Conservation (phyloP, 768 basidiomycete genomes). For the Leccinum disarticulatum region DNA sequence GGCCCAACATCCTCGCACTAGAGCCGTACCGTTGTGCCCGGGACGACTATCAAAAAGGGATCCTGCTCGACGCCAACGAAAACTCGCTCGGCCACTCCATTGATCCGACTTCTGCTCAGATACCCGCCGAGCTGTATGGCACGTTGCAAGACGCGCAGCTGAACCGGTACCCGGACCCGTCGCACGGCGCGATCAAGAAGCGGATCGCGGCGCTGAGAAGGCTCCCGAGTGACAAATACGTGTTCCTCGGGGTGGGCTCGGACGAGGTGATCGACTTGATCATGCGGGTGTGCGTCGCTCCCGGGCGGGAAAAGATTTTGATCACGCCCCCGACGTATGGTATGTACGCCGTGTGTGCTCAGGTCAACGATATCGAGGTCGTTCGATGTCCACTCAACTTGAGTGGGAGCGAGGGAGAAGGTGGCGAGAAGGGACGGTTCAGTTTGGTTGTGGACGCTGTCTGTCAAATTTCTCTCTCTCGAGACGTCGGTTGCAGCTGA, state of each 20-base stretch:
- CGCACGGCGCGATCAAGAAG: slow-evolving; percentile 74
- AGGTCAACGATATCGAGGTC: slow-evolving; percentile 89
- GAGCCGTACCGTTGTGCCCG: slow-evolving; percentile 94
- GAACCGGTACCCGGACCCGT: slow-evolving; percentile 93
- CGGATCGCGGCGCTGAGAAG: slow-evolving; percentile 73
- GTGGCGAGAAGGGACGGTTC: slow-evolving; percentile 70
- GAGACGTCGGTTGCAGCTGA: background rate
- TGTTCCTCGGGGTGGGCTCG: slow-evolving; percentile 95
- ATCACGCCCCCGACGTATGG: slow-evolving; percentile 96
- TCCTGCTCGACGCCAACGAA: slow-evolving; percentile 97
- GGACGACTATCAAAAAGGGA: slow-evolving; percentile 90
- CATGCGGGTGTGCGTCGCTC: slow-evolving; percentile 85
- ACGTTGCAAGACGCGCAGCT: slow-evolving; percentile 50
- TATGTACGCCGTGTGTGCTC: slow-evolving; percentile 94
- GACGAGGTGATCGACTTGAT: slow-evolving; percentile 96
- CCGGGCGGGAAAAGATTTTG: slow-evolving; percentile 78
- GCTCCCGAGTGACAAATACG: slow-evolving; percentile 60
- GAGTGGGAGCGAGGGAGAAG: slow-evolving; percentile 60
- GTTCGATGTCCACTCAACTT: slow-evolving; percentile 75
- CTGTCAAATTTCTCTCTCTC: slow-evolving; percentile 24
- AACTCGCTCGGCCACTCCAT: slow-evolving; percentile 92
- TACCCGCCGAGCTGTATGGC: slow-evolving; percentile 36
- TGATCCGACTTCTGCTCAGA: slow-evolving; percentile 29
- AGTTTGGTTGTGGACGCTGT: slow-evolving; percentile 75
- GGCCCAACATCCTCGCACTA: slow-evolving; percentile 91